phyloP scores from a whole-genome alignment of 192 early-diverging fungal genomes.

The Dimargaris verticillata region DNA sequence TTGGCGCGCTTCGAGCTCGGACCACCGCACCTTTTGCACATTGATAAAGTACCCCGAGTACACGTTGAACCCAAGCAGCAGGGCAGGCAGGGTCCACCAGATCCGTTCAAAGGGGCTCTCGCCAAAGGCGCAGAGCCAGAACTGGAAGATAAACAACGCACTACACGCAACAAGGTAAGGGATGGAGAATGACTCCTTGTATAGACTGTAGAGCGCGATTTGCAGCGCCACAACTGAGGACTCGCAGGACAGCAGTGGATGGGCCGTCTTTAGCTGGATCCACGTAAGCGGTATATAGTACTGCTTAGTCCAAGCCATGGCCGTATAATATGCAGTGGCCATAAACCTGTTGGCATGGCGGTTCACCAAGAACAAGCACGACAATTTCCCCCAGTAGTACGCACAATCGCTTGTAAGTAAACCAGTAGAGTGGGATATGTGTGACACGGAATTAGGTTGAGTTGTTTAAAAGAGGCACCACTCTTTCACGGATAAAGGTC shows the following conservation, averaged over 20 bases:
- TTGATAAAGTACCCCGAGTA: background rate
- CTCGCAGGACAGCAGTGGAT: background rate
- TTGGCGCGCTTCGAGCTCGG: background rate
- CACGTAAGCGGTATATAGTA: background rate
- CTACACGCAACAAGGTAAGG: background rate
- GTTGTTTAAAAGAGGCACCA: background rate
- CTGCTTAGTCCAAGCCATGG: background rate
- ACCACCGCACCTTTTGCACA: background rate
- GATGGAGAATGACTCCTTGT: background rate
- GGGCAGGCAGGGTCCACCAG: slow-evolving; percentile 2
- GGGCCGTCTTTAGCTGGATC: background rate
- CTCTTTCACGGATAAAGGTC: background rate
- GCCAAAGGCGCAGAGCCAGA: background rate
- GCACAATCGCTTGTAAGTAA: background rate
- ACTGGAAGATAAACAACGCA: background rate
- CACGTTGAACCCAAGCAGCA: background rate
- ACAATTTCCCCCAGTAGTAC: background rate
- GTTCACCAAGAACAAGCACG: background rate
- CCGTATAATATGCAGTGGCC: background rate
- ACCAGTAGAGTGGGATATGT: background rate
- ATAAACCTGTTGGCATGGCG: background rate
- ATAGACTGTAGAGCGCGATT: background rate
- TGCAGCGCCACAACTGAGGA: background rate
- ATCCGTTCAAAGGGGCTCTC: background rate
- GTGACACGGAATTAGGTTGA: background rate